Conservation (phyloP, 2,329 filamentous ascomycete genomes). For the Pestalotiopsis sp. region DNA sequence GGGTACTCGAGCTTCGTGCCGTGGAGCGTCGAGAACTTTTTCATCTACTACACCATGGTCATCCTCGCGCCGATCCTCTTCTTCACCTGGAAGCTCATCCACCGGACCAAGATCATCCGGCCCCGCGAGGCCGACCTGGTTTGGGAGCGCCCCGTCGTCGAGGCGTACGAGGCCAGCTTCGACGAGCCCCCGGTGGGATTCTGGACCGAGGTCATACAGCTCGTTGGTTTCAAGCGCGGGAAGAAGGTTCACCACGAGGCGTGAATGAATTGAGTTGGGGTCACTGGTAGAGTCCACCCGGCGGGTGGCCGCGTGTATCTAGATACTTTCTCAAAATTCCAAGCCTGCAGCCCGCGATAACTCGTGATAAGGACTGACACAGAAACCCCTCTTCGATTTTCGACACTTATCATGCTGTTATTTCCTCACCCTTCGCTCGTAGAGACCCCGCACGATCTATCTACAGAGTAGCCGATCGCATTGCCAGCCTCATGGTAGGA, state of each 20-base stretch:
- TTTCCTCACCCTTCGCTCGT: too few species aligned
- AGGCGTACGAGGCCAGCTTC: conserved; percentile 43
- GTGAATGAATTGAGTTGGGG: neutral
- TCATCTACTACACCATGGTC: conserved; percentile 49
- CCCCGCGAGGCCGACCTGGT: conserved; percentile 57
- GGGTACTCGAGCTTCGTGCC: conserved; percentile 51
- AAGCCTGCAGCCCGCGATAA: conserved; percentile 5
- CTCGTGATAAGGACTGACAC: neutral
- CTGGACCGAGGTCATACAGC: conserved; percentile 14
- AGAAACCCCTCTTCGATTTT: neutral
- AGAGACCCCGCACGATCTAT: neutral
- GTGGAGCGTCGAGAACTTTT: conserved; percentile 33
- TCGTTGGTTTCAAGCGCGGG: conserved; percentile 1
- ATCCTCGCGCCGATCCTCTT: conserved; percentile 47
- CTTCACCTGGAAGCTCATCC: conserved; percentile 65
- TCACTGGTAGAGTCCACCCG: too few species aligned
- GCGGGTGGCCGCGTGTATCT: neutral
- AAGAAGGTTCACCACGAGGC: neutral
- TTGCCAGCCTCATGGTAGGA: neutral
- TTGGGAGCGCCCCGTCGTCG: conserved; percentile 57
- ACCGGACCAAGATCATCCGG: conserved; percentile 55
- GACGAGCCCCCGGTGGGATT: conserved; percentile 12
- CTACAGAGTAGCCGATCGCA: neutral
- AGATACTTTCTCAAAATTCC: neutral
- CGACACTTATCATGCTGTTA: neutral